Evolutionary conservation across 331 rosid species (phyloP), one percentile per base, ranked within the genome.

Genomic region (Telfairia occidentalis): DNA sequence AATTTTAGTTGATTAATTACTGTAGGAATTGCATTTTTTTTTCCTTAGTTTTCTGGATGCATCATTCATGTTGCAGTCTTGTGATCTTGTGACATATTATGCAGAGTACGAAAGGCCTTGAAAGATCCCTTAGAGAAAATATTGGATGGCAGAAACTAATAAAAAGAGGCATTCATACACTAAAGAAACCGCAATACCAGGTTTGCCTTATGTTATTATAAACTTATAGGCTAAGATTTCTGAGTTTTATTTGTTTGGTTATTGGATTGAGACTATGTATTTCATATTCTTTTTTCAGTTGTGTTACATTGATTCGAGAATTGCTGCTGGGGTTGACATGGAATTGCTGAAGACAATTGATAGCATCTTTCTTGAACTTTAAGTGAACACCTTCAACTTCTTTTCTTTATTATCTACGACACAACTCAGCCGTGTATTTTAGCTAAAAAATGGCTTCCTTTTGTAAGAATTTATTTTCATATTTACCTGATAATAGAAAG

Each of bases 161-260:
- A 37, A 92, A 87, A 83, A 84, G 89, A 83, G 97, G 90, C 49
- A 65, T 80, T 86, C 91, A 84, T 77, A 87, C 92, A 5, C 86
- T 92, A 76, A 86, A 82, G 83, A 85, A 86, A 86, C 86, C 92
- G 10, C 90, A 92, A 32, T 89, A 87, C 80, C 93, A 89, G 97
- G 97, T 90, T 77, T 35, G 26, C 34, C 37, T 71, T 76, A 53
- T 38, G 72, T 57, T 29, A 64, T 16, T 16, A 65, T 63, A 59
- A 21, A 30, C 42, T 78, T 76, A 59, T 42, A 28, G 73, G 73
- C 29, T 67, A 43, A 26, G 38, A 45, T 23, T 55, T 29, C 28
- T 35, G n/a, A n/a, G n/a, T n/a, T n/a, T n/a, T n/a, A n/a, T n/a
- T n/a, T n/a, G n/a, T n/a, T n/a, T n/a, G 81, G 45, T 82, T 81